Percentiles rank a stretch among this genome's conserved stretches.
These are phyloP conservation scores for Cardiospermum halicacabum DNA, from an alignment of 345 rosid genomes.

Conservation along the genomic window DNA sequence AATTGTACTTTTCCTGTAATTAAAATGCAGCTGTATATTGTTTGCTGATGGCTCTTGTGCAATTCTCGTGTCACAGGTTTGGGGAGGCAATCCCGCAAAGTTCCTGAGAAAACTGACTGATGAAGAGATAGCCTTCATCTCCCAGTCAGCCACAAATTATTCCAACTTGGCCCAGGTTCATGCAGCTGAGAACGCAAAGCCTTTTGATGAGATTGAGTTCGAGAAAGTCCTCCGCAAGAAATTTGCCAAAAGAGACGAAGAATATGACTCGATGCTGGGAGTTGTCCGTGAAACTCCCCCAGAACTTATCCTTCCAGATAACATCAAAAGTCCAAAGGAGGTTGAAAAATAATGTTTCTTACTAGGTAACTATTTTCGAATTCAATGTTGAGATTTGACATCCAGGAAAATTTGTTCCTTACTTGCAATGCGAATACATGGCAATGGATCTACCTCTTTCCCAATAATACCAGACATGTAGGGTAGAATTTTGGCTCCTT, in stretches of 20 bases:
- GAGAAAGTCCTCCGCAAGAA: constrained; percentile 90
- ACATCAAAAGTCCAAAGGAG: constrained; percentile 54
- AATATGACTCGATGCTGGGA: constrained; percentile 83
- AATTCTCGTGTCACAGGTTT: constrained; percentile 41
- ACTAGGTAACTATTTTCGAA: constrained; percentile 20
- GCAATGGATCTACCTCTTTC: constrained; percentile 31
- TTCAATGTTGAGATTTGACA: constrained; percentile 24
- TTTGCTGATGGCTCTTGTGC: background rate
- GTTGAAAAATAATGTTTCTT: constrained; percentile 40
- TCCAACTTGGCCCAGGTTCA: constrained; percentile 84
- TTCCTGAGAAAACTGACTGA: constrained; percentile 81
- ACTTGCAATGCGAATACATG: constrained; percentile 28
- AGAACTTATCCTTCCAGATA: constrained; percentile 74
- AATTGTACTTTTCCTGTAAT: background rate
- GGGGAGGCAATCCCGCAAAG: constrained; percentile 98
- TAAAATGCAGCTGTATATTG: background rate
- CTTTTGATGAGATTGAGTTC: constrained; percentile 75
- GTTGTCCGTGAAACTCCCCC: constrained; percentile 75
- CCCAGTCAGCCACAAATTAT: constrained; percentile 75
- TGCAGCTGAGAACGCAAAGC: constrained; percentile 82
- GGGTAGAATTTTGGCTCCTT: constrained; percentile 21
- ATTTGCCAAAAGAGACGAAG: constrained; percentile 66
- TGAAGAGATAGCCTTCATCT: constrained; percentile 65
- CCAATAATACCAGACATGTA: constrained; percentile 38
- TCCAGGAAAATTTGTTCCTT: constrained; percentile 29